Evolutionary conservation across 441 rosid species (phyloP), one percentile per base, ranked within the genome.

Genomic region (Codiaeum variegatum): DNA sequence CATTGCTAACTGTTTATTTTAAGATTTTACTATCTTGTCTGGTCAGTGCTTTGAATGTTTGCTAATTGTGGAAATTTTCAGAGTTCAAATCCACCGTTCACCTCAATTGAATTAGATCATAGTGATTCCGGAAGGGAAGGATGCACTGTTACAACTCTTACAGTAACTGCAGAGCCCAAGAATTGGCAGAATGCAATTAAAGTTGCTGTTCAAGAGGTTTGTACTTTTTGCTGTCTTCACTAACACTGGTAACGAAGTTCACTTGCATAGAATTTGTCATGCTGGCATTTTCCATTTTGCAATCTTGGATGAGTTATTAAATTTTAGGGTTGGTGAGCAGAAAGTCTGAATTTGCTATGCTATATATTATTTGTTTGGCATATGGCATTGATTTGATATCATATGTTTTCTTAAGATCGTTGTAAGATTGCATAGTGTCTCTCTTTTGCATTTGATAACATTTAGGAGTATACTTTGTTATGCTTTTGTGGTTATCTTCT

Each of bases 51-150:
- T 72, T n/a, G 16, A 52, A 56, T 29, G 29, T 73, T 71, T 73
- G 69, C 84, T 82, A 75, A 79, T 71, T 62, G 44, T 49, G 9
- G 34, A 75, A 75, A 71, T 75, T 91, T 81, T 77, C 93, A 92
- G 99, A 96, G 97, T 87, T 96, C 99, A 65, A 91, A 96, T 83
- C 99, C 98, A 0, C 99, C 98, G n/a, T 96, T 93, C 84, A 93
- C 99, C 18, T 96, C 98, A 54, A 91, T 96, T 77, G 99, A 96
- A 84, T 83, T 96, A 86, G 99, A 96, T 84, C 99, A 96, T 83
- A 93, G 99, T 80, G 99, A 96, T 80, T 96, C 99, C 18, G 99
- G 99, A 79, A 90, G 99, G 85, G 98, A 96, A 85, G 97, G 97
- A 63, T 96, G 99, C 88, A 96, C 98, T 44, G 99, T 96, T 67